Base-by-base conservation (phyloP, 192 early-diverging fungal genomes). In the Kickxella alabastrina region DNA sequence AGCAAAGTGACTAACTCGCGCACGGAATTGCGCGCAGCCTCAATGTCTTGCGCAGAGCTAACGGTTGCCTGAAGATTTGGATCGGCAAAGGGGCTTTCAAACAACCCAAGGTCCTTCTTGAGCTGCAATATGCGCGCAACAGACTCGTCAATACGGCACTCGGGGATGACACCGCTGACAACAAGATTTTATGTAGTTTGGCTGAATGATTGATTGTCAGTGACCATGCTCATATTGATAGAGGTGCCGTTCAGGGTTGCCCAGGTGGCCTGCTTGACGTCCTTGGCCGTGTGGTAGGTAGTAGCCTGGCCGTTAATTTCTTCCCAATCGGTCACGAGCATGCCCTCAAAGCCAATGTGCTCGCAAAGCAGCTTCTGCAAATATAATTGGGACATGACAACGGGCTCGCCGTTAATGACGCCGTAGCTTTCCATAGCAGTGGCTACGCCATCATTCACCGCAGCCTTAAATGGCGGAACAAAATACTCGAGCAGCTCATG, bases 351-450 rank as follows among this genome's bases (percentile, higher is more conserved):
- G 1, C 63, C 59, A 13, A 80, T 38, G 5, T 69, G 60, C 6
- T 80, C 40, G 3, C 83, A 75, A 1, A 85, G 38, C 8, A 85
- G 52, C 18, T 54, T 40, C 45, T 63, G 60, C 36, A 85, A 55
- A 31, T 85, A 85, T 19, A 72, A 76, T 35, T 66, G 48, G 0
- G 83, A 85, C 8, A 75, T 58, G 13, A 78, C 72, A 5, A 85
- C 70, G 6, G 83, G 59, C 38, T 80, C 79, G 19, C 83, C 70
- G 38, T 81, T 83, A 13, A 85, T 58, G 18, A 79, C 80, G 15
- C 78, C 80, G 50, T 82, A 85, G 34, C 77, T 80, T 25, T 82
- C 80, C 83, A 85, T 85, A 1, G 80, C 79, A 5, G 83, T 80
- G 4, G 82, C 81, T 15, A 74, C 77, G 0, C 83, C 82, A 10